A percentile compares a stretch with the other conserved stretches of the same genome.
These are phyloP conservation scores for Populus hybrid DNA, from an alignment of 441 rosid species.

Conservation along the genomic window DNA sequence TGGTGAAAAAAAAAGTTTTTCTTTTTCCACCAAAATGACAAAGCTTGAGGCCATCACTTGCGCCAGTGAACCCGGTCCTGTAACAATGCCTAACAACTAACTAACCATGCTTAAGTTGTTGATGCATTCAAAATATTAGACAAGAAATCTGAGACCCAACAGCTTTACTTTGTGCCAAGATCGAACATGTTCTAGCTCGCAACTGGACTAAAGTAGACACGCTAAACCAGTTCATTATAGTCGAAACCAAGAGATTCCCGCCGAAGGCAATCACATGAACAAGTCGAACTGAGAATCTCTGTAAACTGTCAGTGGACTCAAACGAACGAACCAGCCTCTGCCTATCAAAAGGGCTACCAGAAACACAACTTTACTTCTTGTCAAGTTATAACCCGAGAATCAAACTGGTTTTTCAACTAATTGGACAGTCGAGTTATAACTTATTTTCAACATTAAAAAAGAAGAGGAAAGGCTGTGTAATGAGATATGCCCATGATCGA, in stretches of 20 bases:
- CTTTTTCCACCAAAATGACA: too few species aligned
- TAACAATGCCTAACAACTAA: too few species aligned
- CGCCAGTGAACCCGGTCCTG: too few species aligned
- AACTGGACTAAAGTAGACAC: neutral
- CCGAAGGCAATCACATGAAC: neutral
- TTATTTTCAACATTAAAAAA: neutral
- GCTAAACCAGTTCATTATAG: neutral
- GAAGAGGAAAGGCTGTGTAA: neutral
- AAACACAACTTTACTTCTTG: too few species aligned
- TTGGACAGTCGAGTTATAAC: neutral
- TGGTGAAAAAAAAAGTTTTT: too few species aligned
- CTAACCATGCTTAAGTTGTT: too few species aligned
- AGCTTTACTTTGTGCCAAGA: neutral
- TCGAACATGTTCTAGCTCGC: neutral
- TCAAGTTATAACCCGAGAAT: neutral
- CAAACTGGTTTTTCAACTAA: neutral
- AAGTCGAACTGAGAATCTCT: too few species aligned
- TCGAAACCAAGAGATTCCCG: conserved; percentile 6
- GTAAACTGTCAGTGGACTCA: too few species aligned
- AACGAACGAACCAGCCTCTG: too few species aligned
- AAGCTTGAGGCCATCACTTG: too few species aligned
- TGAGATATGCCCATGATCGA: neutral
- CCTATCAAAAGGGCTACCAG: too few species aligned
- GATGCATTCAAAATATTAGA: neutral
- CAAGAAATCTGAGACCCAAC: neutral